Conservation (phyloP, 345 rosid species). For the Melastoma malabathricum region DNA sequence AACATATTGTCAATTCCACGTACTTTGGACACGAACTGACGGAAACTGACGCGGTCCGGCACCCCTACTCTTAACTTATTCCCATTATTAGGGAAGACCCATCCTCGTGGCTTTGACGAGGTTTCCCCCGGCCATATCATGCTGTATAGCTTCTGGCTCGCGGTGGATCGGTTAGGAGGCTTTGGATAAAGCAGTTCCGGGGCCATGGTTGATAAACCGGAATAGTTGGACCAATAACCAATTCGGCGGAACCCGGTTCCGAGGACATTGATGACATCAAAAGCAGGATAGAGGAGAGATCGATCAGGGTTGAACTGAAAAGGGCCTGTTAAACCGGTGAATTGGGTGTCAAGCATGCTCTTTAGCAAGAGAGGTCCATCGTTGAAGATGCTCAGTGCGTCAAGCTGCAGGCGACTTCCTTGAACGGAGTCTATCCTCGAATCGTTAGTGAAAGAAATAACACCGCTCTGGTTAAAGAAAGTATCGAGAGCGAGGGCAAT, state of each 20-base stretch:
- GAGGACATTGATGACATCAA: constrained; percentile 68
- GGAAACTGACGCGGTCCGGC: constrained; percentile 59
- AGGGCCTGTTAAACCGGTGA: constrained; percentile 74
- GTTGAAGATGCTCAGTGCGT: constrained; percentile 54
- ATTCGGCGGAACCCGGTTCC: constrained; percentile 70
- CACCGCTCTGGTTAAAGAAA: constrained; percentile 60
- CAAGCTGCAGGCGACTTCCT: constrained; percentile 48
- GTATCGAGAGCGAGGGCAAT: constrained; percentile 67
- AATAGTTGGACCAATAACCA: constrained; percentile 89
- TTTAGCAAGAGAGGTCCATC: constrained; percentile 43
- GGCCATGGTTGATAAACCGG: constrained; percentile 59
- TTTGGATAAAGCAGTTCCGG: constrained; percentile 49
- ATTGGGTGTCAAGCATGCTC: constrained; percentile 40
- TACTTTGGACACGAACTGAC: constrained; percentile 60
- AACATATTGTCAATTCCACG: constrained; percentile 40
- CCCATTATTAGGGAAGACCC: constrained; percentile 92
- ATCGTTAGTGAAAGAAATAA: constrained; percentile 64
- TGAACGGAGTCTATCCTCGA: constrained; percentile 32
- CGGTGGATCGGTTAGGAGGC: constrained; percentile 47
- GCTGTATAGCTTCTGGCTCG: constrained; percentile 35
- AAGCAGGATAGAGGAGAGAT: constrained; percentile 53
- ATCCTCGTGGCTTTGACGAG: constrained; percentile 64
- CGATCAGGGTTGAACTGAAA: constrained; percentile 43
- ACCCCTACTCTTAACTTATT: constrained; percentile 70
- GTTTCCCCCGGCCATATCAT: constrained; percentile 97